These are phyloP conservation scores for Penicillium paxilli DNA, from an alignment of 495 filamentous ascomycete genomes.

Conservation along the genomic window DNA sequence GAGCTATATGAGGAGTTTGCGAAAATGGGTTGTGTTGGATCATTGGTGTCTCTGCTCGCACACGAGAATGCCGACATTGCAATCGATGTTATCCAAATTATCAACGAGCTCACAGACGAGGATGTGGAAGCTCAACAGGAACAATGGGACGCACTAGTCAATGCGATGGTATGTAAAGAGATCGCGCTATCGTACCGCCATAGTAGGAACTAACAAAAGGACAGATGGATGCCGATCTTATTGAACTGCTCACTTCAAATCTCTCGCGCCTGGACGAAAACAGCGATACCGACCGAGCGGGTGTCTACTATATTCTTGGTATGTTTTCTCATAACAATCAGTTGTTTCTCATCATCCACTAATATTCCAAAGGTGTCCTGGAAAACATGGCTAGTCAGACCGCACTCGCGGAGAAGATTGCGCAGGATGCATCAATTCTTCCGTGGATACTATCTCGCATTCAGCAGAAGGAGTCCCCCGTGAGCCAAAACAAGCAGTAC, in stretches of 20 bases:
- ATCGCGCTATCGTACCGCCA: neutral
- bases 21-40: conserved; percentile 71
- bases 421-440: conserved; percentile 63
- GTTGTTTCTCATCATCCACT: conserved; percentile 6
- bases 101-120: conserved; percentile 91
- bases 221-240: conserved; percentile 72
- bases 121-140: conserved; percentile 82
- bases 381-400: conserved; percentile 82
- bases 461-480: conserved; percentile 57
- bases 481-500: conserved; percentile 93
- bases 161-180: conserved; percentile 60
- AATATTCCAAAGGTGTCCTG: conserved; percentile 54
- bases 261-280: conserved; percentile 79
- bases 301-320: conserved; percentile 83
- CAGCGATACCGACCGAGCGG: conserved; percentile 74
- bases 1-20: conserved; percentile 84
- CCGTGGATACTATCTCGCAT: conserved; percentile 76
- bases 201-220: conserved; percentile 15
- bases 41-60: conserved; percentile 76
- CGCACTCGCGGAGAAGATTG: conserved; percentile 67
- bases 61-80: conserved; percentile 99
- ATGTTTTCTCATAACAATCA: conserved; percentile 5
- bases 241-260: conserved; percentile 82
- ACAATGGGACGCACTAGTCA: conserved; percentile 81
- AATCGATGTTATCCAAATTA: conserved; percentile 86